Evolutionary conservation across 228 moss, liverwort and hornwort species (phyloP).

Genomic region (Sphagnum magellanicum): DNA sequence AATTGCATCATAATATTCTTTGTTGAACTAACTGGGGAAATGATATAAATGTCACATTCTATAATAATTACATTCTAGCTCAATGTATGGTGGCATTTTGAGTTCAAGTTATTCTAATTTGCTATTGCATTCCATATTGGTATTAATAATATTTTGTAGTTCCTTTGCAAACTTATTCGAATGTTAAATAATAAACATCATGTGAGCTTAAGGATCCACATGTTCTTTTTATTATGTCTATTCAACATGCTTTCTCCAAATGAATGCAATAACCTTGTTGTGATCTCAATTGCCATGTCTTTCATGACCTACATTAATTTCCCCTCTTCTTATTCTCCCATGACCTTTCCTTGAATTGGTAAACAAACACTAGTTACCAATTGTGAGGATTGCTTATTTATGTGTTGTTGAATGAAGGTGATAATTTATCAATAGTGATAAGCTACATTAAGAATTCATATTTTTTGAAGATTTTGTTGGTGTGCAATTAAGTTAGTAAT

Average conservation of each 20-base stretch:
- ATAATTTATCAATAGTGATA: too few species aligned
- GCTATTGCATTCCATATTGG: background rate
- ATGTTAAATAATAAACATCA: background rate
- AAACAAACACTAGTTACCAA: too few species aligned
- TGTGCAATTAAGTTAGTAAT: too few species aligned
- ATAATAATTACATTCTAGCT: background rate
- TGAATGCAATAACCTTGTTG: background rate
- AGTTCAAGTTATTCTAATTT: background rate
- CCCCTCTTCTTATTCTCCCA: background rate
- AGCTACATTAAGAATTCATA: too few species aligned
- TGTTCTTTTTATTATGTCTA: background rate
- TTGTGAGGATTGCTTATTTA: too few species aligned
- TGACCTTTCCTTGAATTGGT: background rate
- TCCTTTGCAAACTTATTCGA: background rate
- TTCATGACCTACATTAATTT: background rate
- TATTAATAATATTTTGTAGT: background rate
- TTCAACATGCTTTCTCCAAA: background rate
- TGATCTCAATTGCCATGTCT: background rate
- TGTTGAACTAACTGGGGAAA: background rate
- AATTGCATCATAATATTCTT: background rate
- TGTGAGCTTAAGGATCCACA: background rate
- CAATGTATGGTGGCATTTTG: background rate
- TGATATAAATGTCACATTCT: background rate
- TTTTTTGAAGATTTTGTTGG: too few species aligned
- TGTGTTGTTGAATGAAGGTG: too few species aligned